Evolutionary conservation across 208 protist genomes (phyloP).

Genomic region (Wallacemonas rigidus): DNA sequence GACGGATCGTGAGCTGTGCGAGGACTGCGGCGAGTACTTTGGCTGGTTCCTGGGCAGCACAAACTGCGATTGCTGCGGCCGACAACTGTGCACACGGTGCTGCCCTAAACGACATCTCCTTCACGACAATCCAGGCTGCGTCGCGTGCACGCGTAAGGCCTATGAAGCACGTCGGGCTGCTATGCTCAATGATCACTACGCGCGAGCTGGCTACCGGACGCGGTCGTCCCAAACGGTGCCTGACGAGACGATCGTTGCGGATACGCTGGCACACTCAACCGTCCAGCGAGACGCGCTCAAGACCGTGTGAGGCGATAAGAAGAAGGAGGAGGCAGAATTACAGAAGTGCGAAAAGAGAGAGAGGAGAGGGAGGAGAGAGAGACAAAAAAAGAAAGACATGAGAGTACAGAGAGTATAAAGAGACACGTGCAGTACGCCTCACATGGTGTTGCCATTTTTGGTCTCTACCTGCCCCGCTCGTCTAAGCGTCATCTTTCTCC

Average conservation of each 20-base stretch:
- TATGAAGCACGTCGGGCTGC: slow-evolving; percentile 38
- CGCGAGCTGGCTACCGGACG: slow-evolving; percentile 4
- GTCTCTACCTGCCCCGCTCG: neutral
- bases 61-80: slow-evolving; percentile 87
- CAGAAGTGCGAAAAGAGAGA: too few relatives aligned
- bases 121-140: slow-evolving; percentile 67
- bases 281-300: neutral
- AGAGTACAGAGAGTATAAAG: neutral
- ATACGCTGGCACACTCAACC: neutral
- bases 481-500: neutral
- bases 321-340: too few relatives aligned
- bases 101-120: slow-evolving; percentile 72
- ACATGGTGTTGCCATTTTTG: slow-evolving; percentile 4
- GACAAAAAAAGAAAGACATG: neutral
- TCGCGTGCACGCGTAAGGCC: slow-evolving; percentile 57
- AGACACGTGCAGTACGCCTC: neutral
- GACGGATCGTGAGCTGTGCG: slow-evolving; percentile 45
- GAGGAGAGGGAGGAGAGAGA: too few relatives aligned
- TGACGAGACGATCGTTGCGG: neutral
- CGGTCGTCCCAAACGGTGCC: neutral
- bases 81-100: slow-evolving; percentile 73
- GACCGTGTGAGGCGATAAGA: neutral
- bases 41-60: slow-evolving; percentile 63
- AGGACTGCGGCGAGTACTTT: slow-evolving; percentile 64
- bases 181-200: slow-evolving; percentile 48